Conservation (phyloP, 176 grass and related monocot genomes). For the Pharus latifolius region DNA sequence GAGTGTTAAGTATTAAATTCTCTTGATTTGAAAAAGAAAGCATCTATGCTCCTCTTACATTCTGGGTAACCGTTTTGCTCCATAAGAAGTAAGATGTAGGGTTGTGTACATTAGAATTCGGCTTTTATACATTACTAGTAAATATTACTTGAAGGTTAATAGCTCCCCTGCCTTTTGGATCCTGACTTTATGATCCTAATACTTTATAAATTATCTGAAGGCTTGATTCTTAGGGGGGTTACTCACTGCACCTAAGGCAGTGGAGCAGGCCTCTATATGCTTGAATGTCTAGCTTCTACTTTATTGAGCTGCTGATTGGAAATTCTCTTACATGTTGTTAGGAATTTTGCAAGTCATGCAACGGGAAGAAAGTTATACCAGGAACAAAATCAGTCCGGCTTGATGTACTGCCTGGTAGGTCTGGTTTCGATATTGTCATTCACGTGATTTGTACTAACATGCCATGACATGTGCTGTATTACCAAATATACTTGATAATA, state of each 20-base stretch:
- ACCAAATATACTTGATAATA: not conserved
- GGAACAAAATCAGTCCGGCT: conserved; percentile 54
- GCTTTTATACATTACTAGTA: not conserved
- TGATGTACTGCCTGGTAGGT: conserved; percentile 69
- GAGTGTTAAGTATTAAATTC: not conserved
- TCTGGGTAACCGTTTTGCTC: not conserved
- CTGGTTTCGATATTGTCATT: not conserved
- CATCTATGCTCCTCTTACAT: too few relatives aligned
- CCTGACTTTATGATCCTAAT: not conserved
- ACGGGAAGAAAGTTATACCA: conserved; percentile 60
- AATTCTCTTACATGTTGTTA: conserved; percentile 15
- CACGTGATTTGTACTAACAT: not conserved
- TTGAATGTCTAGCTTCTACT: not conserved
- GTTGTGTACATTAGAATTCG: not conserved
- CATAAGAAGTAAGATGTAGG: not conserved
- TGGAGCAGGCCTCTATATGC: not conserved
- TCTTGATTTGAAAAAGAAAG: not conserved
- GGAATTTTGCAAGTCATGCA: conserved; percentile 89
- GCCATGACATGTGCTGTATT: not conserved
- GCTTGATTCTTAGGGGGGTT: not conserved
- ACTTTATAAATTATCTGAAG: not conserved
- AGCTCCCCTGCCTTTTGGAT: not conserved
- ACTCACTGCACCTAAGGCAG: not conserved
- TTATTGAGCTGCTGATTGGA: conserved; percentile 9
- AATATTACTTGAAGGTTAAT: not conserved